A percentile compares a stretch with the other conserved stretches of the same genome.
These are phyloP conservation scores for Kwoniella shandongensis DNA, from an alignment of 768 basidiomycete species.

Conservation along the genomic window DNA sequence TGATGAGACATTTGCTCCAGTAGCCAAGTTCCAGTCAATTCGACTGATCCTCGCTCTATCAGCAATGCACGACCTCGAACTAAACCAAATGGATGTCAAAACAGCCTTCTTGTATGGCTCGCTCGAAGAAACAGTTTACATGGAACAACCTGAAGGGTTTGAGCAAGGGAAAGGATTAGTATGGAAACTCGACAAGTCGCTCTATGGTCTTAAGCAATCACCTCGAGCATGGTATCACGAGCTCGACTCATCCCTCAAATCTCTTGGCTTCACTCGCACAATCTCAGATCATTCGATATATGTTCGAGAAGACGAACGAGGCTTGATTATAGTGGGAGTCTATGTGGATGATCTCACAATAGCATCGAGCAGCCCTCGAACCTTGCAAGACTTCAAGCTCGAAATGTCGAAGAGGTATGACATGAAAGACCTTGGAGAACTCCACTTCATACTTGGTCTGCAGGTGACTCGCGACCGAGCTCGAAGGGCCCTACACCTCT, in stretches of 20 bases:
- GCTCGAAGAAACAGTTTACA: constrained; percentile 13
- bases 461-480: constrained; percentile 40
- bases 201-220: constrained; percentile 28
- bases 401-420: constrained; percentile 11
- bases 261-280: constrained; percentile 14
- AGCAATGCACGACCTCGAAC: constrained; percentile 13
- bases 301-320: constrained; percentile 2
- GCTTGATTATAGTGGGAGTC: constrained; percentile 8
- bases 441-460: constrained; percentile 33
- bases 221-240: constrained; percentile 21
- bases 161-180: constrained; percentile 2
- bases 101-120: constrained; percentile 25
- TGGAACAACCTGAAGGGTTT: constrained; percentile 17
- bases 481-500: constrained; percentile 13
- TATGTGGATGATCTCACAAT: constrained; percentile 27
- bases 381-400: constrained; percentile 6
- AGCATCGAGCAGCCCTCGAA: constrained; percentile 6
- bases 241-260: constrained; percentile 19
- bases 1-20: constrained; percentile 22
- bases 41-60: constrained; percentile 21
- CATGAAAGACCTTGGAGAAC: constrained; percentile 8
- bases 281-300: constrained; percentile 9
- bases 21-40: constrained; percentile 17
- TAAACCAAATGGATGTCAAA: constrained; percentile 22
- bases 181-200: constrained; percentile 7